Conservation (phyloP, 495 filamentous ascomycete genomes). For the Massariosphaeria phaeospora region DNA sequence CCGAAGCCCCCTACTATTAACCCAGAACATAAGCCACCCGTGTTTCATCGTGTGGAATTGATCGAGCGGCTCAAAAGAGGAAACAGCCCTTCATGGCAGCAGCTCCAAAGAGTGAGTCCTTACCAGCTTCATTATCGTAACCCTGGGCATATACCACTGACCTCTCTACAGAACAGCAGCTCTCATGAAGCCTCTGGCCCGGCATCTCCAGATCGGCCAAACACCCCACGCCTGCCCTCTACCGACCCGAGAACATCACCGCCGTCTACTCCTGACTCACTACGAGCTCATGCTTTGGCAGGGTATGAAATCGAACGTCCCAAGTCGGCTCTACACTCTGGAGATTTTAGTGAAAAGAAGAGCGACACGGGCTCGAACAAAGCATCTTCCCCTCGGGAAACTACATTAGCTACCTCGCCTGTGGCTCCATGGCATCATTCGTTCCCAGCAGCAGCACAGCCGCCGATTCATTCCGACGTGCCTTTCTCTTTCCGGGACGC, state of each 20-base stretch:
- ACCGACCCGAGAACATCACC: slow-evolving; percentile 23
- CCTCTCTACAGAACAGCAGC: slow-evolving; percentile 7
- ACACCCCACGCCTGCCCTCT: slow-evolving; percentile 33
- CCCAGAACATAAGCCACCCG: slow-evolving; percentile 20
- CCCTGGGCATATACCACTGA: too few relatives aligned
- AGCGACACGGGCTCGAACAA: slow-evolving; percentile 7
- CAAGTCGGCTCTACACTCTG: slow-evolving; percentile 79
- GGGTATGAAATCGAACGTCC: slow-evolving; percentile 73
- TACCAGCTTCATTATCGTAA: neutral
- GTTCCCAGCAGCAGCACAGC: slow-evolving; percentile 35
- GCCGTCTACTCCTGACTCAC: slow-evolving; percentile 28
- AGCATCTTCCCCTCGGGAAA: neutral
- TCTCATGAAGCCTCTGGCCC: slow-evolving; percentile 5
- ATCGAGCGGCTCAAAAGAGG: slow-evolving; percentile 80
- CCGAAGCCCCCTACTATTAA: too few relatives aligned
- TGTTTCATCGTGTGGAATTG: slow-evolving; percentile 58
- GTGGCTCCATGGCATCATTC: slow-evolving; percentile 40
- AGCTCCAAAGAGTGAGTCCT: slow-evolving; percentile 52
- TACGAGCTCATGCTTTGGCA: slow-evolving; percentile 32
- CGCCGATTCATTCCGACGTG: slow-evolving; percentile 17
- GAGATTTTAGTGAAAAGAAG: slow-evolving; percentile 63
- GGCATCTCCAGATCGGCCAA: slow-evolving; percentile 23
- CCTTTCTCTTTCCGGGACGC: slow-evolving; percentile 9
- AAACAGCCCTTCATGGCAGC: slow-evolving; percentile 67
- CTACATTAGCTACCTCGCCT: slow-evolving; percentile 37